Evolutionary conservation across 352 stramenopile genomes (phyloP).

Genomic region (Aphanomyces euteiches): DNA sequence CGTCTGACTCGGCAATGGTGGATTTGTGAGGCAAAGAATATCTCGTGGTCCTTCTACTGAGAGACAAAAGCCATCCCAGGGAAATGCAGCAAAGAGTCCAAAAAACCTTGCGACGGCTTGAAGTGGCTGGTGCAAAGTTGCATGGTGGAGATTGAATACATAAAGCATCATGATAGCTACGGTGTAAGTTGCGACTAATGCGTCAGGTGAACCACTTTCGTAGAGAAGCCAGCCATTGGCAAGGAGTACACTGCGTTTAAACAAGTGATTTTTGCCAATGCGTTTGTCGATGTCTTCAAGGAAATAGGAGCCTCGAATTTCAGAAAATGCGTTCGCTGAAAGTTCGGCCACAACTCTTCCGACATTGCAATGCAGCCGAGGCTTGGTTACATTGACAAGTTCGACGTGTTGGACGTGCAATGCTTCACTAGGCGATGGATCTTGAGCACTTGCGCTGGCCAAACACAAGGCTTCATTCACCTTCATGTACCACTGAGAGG

Average conservation of each 20-base stretch:
- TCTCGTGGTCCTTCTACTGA: constrained; percentile 35
- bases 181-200: constrained; percentile 32
- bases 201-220: constrained; percentile 34
- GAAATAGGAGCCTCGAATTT: constrained; percentile 37
- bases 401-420: constrained; percentile 39
- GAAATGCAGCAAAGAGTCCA: constrained; percentile 37
- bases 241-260: constrained; percentile 42
- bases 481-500: constrained; percentile 38
- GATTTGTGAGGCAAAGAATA: constrained; percentile 19
- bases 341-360: constrained; percentile 42
- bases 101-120: constrained; percentile 42
- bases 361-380: constrained; percentile 39
- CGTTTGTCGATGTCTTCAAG: constrained; percentile 38
- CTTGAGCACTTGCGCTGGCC: constrained; percentile 23
- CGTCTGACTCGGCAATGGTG: constrained; percentile 1
- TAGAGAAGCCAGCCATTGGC: constrained; percentile 44
- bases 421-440: neutral
- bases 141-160: constrained; percentile 41
- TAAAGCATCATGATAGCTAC: constrained; percentile 37
- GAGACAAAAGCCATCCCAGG: constrained; percentile 36
- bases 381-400: constrained; percentile 37
- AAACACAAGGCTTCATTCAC: constrained; percentile 43
- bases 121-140: constrained; percentile 38
- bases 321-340: constrained; percentile 36
- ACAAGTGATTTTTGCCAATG: constrained; percentile 39